Conservation (phyloP, 2,329 filamentous ascomycete species). For the Alternaria consortialis region DNA sequence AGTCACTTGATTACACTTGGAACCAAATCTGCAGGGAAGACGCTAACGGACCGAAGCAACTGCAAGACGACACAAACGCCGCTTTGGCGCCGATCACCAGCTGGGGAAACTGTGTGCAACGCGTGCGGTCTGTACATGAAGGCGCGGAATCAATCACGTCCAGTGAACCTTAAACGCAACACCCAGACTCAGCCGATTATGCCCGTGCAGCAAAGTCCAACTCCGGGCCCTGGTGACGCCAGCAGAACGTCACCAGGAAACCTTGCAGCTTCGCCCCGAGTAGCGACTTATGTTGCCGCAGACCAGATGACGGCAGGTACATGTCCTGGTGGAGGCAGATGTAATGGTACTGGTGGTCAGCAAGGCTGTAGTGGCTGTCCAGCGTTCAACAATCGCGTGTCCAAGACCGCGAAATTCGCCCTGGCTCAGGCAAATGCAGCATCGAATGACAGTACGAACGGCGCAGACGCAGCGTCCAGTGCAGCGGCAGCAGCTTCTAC, state of each 20-base stretch:
- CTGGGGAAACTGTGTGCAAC: slow-evolving; percentile 96
- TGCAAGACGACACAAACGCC: slow-evolving; percentile 94
- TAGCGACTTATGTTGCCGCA: slow-evolving; percentile 78
- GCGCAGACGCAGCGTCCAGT: slow-evolving; percentile 31
- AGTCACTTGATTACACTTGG: slow-evolving; percentile 8
- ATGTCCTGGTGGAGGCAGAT: slow-evolving; percentile 92
- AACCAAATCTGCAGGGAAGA: slow-evolving; percentile 12
- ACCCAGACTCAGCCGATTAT: slow-evolving; percentile 53
- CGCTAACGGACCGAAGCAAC: slow-evolving; percentile 69
- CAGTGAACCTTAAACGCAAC: slow-evolving; percentile 87
- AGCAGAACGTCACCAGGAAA: slow-evolving; percentile 53
- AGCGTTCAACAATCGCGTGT: slow-evolving; percentile 95
- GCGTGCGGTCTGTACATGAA: slow-evolving; percentile 96
- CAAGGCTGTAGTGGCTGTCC: slow-evolving; percentile 96
- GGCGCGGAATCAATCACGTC: slow-evolving; percentile 88
- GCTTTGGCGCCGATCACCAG: slow-evolving; percentile 90
- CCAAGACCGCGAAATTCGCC: slow-evolving; percentile 81
- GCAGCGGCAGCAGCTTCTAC: slow-evolving; percentile 34
- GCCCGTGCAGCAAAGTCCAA: slow-evolving; percentile 53
- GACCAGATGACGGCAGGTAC: slow-evolving; percentile 82
- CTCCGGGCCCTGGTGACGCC: slow-evolving; percentile 48
- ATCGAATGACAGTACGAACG: slow-evolving; percentile 23
- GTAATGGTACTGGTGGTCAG: slow-evolving; percentile 94
- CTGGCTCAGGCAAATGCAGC: slow-evolving; percentile 56
- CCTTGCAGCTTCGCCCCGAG: slow-evolving; percentile 50